Evolutionary conservation across 352 stramenopile species (phyloP), one percentile per base, ranked within the genome.

Genomic region (Aphanomyces invadans): DNA sequence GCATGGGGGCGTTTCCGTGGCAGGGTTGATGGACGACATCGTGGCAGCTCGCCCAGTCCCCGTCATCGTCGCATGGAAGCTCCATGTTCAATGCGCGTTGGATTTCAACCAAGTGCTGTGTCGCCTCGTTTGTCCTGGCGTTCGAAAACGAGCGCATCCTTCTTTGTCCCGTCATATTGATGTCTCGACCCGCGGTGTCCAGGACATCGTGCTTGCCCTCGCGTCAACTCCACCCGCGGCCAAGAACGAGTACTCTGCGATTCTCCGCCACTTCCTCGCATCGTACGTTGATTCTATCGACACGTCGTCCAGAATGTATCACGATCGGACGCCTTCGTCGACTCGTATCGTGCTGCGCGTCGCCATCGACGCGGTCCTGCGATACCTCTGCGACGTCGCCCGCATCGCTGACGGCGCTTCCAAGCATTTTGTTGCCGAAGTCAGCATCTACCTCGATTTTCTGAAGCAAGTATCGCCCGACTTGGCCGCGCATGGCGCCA

Each of bases 41-140:
- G 36, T 42, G 15, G 36, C 36, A 15, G 7, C 36, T 15, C 7
- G 7, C 36, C 36, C 36, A 42, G 7, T 42, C 36, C 36, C 36
- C 36, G 36, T 15, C 36, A 42, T 54, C 26, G n/a, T 54, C 46
- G 46, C 26, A n/a, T 54, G 46, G 46, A 54, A 54, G n/a, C 46
- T 54, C 0, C 46, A 54, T 54, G 46, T 15, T 10, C n/a, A 23
- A 21, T 54, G n/a, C n/a, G 46, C 26, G n/a, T n/a, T 54, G 11
- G n/a, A 29, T n/a, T 54, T 54, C 2, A 29, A 54, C 26, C n/a
- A 54, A 7, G n/a, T 54, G n/a, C n/a, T 54, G 26, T 54, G 46
- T 29, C n/a, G 26, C 10, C 10, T n/a, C 21, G n/a, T 54, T 29
- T 54, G 46, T 54, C 46, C 46, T 29, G 26, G 46, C n/a, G 11